Percentiles rank a stretch among this genome's conserved stretches.
These are phyloP conservation scores for Cercophora samala DNA, from an alignment of 495 filamentous ascomycete species.

Conservation along the genomic window DNA sequence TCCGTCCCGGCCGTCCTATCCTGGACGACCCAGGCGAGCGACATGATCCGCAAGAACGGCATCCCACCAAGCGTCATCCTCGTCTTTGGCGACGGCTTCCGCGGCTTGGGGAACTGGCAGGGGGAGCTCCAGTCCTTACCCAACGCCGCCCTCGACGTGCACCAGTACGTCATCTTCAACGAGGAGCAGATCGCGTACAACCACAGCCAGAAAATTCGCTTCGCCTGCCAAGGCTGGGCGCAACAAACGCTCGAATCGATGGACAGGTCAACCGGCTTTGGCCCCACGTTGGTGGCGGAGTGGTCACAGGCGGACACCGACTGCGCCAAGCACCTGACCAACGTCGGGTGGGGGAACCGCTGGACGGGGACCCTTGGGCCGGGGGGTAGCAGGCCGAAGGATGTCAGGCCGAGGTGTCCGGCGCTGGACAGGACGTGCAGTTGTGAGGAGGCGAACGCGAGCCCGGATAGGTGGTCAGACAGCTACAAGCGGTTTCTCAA, in stretches of 20 bases:
- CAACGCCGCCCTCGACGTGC: conserved; percentile 78
- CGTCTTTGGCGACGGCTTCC: conserved; percentile 80
- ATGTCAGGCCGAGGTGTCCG: conserved; percentile 64
- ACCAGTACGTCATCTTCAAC: conserved; percentile 93
- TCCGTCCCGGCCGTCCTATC: conserved; percentile 55
- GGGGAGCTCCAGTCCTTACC: conserved; percentile 55
- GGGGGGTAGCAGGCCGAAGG: conserved; percentile 37
- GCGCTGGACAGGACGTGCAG: conserved; percentile 59
- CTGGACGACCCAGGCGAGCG: conserved; percentile 66
- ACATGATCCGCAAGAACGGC: conserved; percentile 66
- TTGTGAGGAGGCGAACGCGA: conserved; percentile 73
- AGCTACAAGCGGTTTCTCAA: conserved; percentile 81
- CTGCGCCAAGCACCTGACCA: conserved; percentile 83
- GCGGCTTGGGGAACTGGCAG: conserved; percentile 77
- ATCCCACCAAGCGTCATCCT: conserved; percentile 53
- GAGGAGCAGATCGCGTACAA: conserved; percentile 65
- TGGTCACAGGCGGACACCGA: conserved; percentile 99
- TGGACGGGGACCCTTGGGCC: conserved; percentile 79
- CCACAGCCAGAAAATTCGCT: conserved; percentile 71
- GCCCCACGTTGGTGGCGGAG: conserved; percentile 95
- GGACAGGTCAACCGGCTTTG: conserved; percentile 75
- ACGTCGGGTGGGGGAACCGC: conserved; percentile 80
- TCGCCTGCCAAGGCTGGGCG: conserved; percentile 85
- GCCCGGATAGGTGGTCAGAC: conserved; percentile 60
- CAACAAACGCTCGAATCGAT: conserved; percentile 68